Base-by-base conservation (phyloP, 176 grass and related monocot genomes). In the Elaeis guineensis region DNA sequence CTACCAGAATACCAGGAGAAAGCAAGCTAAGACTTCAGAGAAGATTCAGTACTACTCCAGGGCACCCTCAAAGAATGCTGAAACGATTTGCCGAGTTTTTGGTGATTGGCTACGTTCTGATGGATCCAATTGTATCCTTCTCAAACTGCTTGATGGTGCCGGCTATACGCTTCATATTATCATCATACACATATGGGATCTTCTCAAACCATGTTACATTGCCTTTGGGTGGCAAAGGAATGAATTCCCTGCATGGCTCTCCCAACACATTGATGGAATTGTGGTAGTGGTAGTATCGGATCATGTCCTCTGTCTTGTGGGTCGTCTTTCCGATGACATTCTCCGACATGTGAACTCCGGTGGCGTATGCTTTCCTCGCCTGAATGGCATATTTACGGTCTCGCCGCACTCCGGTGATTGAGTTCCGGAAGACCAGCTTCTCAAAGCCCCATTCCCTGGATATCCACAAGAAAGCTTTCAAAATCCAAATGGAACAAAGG, bases 231-330 rank as follows among this genome's bases (percentile, higher is more conserved):
- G 87, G 87, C 22, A 90, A n/a, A 1, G 78, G 56, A 54, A 81
- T 79, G 39, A 96, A 78, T 63, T 87, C 80, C 0, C 65, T 80
- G 69, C 92, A 96, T 8, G 86, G 69, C 58, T 96, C 87, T 4
- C 80, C 72, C 1, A 85, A 68, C 0, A 88, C 83, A 26, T 96
- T 96, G 65, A 96, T 96, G 12, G 92, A 85, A 25, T 90, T 90
- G 70, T 96, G 92, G 75, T 96, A 96, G 63, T 96, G 92, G 69
- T 96, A 96, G 75, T 96, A 96, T 0, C 81, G 72, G 49, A 96
- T 88, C 61, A 96, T 80, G 21, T 83, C 79, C 67, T 96, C 92
- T 0, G 92, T 90, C 66, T 91, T 96, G 80, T 96, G 92, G 1
- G 87, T 96, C 59, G 92, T 90, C 52, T 96, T 90, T 65, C 92